Conservation (phyloP, 208 protist genomes). For the Kentomonas sorsogonicus region DNA sequence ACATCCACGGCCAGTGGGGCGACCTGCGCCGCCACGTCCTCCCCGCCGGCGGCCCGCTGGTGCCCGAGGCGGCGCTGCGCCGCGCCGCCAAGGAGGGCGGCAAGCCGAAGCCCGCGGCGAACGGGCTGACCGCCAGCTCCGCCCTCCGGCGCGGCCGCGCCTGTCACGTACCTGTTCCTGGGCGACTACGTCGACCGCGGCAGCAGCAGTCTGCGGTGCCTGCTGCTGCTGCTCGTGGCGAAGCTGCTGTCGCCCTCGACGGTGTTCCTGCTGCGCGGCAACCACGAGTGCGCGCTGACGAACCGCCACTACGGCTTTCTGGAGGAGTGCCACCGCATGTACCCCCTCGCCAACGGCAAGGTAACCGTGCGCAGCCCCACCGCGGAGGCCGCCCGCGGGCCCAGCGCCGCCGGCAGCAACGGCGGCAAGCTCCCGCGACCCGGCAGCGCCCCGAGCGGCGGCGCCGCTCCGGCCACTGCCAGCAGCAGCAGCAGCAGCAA, state of each 20-base stretch:
- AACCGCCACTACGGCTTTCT: constrained; percentile 99
- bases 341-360: constrained; percentile 46
- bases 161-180: constrained; percentile 97
- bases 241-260: constrained; percentile 97
- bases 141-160: constrained; percentile 50
- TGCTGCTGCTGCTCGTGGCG: constrained; percentile 92
- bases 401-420: background rate
- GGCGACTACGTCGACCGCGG: constrained; percentile 99
- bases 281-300: constrained; percentile 98
- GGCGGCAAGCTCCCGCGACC: too few species aligned
- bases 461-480: constrained; percentile 5
- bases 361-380: constrained; percentile 23
- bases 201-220: constrained; percentile 93
- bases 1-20: constrained; percentile 81
- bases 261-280: constrained; percentile 98
- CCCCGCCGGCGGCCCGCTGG: constrained; percentile 52
- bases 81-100: background rate
- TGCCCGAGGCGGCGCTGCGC: constrained; percentile 19
- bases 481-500: constrained; percentile 81
- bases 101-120: background rate
- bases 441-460: too few species aligned
- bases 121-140: constrained; percentile 2
- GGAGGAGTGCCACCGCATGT: constrained; percentile 95
- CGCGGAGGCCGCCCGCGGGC: background rate
- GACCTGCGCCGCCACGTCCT: constrained; percentile 72